phyloP scores from a whole-genome alignment of 2,329 filamentous ascomycete genomes.

The Diaporthe nobilis region DNA sequence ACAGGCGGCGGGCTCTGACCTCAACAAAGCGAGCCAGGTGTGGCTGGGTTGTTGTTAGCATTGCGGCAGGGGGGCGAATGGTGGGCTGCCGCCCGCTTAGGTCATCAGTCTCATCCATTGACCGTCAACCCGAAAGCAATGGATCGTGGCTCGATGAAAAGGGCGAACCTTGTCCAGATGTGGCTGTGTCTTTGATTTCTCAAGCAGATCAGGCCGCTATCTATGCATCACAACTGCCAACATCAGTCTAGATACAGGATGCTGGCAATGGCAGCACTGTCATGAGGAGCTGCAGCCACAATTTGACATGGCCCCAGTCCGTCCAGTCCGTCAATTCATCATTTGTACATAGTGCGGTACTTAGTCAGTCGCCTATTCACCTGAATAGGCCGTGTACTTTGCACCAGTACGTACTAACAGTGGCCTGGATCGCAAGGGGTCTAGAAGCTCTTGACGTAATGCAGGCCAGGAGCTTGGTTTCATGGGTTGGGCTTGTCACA shows the following conservation, averaged over 20 bases:
- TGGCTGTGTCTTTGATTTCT: conserved; percentile 6
- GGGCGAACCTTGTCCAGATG: neutral
- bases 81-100: conserved; percentile 20
- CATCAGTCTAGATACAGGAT: neutral
- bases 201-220: neutral
- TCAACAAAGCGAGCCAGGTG: neutral
- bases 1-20: neutral
- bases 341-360: neutral
- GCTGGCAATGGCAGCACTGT: neutral
- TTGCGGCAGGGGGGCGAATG: neutral
- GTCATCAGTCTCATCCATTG: neutral
- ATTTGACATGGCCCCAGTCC: neutral
- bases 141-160: neutral
- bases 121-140: neutral
- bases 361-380: neutral
- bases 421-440: neutral
- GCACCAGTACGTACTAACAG: conserved; percentile 1
- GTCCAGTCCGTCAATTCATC: neutral
- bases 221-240: neutral
- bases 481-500: conserved; percentile 33
- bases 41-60: conserved; percentile 17
- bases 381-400: neutral
- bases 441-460: conserved; percentile 36
- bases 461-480: conserved; percentile 25
- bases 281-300: conserved; percentile 12